Conservation (phyloP, 208 protist genomes). For the Tritrichomonas musculus region DNA sequence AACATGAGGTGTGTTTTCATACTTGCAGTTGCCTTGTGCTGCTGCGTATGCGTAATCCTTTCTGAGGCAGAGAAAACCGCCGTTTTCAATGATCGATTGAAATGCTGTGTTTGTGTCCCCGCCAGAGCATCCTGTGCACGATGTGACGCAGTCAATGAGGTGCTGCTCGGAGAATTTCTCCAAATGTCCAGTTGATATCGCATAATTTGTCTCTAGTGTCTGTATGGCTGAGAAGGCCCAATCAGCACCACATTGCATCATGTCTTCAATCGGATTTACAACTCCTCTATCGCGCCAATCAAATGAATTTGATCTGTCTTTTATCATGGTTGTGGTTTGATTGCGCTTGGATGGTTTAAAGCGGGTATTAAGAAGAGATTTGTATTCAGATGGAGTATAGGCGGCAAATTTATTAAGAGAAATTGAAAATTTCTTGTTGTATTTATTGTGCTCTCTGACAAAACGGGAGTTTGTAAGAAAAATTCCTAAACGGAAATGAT, state of each 20-base stretch:
- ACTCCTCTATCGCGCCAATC: slow-evolving; percentile 57
- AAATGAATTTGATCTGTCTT: slow-evolving; percentile 38
- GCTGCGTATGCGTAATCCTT: background rate
- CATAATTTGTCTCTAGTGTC: slow-evolving; percentile 44
- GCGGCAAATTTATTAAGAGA: background rate
- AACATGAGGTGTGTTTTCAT: no score
- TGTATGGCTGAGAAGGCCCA: slow-evolving; percentile 52
- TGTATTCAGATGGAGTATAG: background rate
- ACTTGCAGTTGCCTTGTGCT: background rate
- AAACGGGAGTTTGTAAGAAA: background rate
- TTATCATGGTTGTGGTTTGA: background rate
- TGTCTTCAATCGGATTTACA: slow-evolving; percentile 56
- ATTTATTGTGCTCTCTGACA: background rate
- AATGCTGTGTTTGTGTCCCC: slow-evolving; percentile 33
- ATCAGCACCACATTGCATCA: slow-evolving; percentile 60
- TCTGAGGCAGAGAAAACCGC: background rate
- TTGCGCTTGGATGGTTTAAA: background rate
- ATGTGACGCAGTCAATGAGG: slow-evolving; percentile 39
- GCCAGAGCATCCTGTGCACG: slow-evolving; percentile 35
- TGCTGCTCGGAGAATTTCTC: slow-evolving; percentile 34
- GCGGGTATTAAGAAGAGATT: background rate
- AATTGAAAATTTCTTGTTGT: background rate
- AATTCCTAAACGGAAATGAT: background rate
- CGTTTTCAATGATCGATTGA: slow-evolving; percentile 16
- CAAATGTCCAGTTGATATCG: background rate